Evolutionary conservation across 345 rosid genomes (phyloP).

Genomic region (Crucihimalaya himalaica): DNA sequence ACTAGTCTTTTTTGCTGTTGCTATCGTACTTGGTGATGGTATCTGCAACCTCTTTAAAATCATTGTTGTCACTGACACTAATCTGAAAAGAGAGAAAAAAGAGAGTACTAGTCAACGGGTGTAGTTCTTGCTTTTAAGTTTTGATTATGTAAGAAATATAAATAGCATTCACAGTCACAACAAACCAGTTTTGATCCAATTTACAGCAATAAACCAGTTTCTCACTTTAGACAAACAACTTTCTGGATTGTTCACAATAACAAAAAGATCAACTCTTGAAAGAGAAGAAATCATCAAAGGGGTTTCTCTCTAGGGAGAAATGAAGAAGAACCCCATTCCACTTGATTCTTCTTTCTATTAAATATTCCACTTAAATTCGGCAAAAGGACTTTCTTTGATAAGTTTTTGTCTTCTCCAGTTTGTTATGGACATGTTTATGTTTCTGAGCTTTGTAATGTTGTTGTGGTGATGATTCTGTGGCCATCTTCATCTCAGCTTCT

Average conservation of each 20-base stretch:
- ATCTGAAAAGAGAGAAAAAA: too few species aligned
- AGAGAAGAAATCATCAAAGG: constrained; percentile 42
- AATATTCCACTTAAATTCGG: constrained; percentile 75
- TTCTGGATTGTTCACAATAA: constrained; percentile 15
- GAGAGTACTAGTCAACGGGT: too few species aligned
- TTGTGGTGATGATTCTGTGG: constrained; percentile 68
- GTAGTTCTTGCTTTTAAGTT: too few species aligned
- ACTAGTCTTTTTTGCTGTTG: too few species aligned
- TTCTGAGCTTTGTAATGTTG: constrained; percentile 54
- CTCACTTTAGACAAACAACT: constrained; percentile 30
- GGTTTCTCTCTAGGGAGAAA: constrained; percentile 74
- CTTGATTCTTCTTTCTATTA: constrained; percentile 74
- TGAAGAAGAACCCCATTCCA: constrained; percentile 85
- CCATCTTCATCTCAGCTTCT: constrained; percentile 55
- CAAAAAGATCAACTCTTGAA: constrained; percentile 33
- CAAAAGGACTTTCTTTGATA: constrained; percentile 62
- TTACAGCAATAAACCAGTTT: constrained; percentile 37
- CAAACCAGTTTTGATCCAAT: constrained; percentile 33
- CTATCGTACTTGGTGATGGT: too few species aligned
- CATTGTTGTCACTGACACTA: too few species aligned
- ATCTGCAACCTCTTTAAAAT: too few species aligned
- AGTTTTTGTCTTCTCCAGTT: constrained; percentile 64
- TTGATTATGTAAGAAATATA: too few species aligned
- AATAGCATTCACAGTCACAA: too few species aligned
- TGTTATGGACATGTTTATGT: constrained; percentile 48